phyloP scores from a whole-genome alignment of 2,329 filamentous ascomycete species.

The Lasiodiplodia sp. region DNA sequence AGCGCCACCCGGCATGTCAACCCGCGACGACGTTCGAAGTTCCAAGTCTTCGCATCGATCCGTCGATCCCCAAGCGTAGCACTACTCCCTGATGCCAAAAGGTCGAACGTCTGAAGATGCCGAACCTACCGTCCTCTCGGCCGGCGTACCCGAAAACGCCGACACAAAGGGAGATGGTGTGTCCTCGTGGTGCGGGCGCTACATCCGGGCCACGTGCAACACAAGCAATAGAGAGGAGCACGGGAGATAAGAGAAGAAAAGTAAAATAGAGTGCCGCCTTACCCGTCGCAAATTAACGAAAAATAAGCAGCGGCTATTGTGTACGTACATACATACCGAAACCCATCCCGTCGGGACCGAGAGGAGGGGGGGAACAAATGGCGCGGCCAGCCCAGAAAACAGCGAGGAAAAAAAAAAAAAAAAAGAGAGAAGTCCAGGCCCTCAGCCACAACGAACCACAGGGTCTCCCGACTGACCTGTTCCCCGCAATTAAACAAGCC shows the following conservation, averaged over 20 bases:
- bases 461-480: background rate
- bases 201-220: background rate
- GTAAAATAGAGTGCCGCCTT: conserved; percentile 1
- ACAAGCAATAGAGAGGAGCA: background rate
- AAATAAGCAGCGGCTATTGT: too few relatives aligned
- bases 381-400: too few relatives aligned
- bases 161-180: background rate
- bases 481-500: background rate
- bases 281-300: background rate
- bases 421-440: background rate
- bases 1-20: background rate
- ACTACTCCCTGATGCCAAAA: background rate
- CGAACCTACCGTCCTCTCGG: background rate
- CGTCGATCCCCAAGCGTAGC: background rate
- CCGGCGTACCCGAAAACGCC: background rate
- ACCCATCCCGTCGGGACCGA: too few relatives aligned
- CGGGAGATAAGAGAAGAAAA: background rate
- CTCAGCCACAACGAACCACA: background rate
- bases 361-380: too few relatives aligned
- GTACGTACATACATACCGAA: too few relatives aligned
- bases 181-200: background rate
- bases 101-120: conserved; percentile 19
- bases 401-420: background rate
- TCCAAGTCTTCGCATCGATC: background rate
- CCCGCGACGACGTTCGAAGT: conserved; percentile 5